phyloP scores from a whole-genome alignment of 495 filamentous ascomycete genomes.

The Friedmanniomyces simplex region DNA sequence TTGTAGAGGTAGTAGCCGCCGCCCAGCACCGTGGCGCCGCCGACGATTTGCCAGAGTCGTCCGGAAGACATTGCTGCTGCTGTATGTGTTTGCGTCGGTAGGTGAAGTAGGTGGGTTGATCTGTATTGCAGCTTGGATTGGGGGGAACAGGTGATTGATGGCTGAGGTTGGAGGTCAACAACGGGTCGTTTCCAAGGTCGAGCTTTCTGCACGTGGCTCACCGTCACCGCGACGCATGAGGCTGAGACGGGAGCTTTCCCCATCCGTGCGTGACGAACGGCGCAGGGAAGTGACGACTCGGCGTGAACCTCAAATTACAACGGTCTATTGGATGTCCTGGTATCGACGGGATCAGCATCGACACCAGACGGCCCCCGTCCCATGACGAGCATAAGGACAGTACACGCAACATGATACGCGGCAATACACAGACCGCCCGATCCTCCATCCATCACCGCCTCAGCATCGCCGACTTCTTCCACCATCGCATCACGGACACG shows the following conservation, averaged over 20 bases:
- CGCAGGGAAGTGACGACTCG: neutral
- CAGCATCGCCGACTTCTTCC: neutral
- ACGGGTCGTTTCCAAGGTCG: no score
- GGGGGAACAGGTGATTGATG: neutral
- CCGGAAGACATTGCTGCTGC: slow-evolving; percentile 20
- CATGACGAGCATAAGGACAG: neutral
- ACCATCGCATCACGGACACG: neutral
- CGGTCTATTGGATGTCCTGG: no score
- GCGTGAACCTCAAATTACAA: no score
- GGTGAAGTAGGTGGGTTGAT: neutral
- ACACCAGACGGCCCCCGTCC: neutral
- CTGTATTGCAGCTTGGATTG: neutral
- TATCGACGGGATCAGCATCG: no score
- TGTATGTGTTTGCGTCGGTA: neutral
- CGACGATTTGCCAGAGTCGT: slow-evolving; percentile 26
- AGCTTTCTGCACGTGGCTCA: no score
- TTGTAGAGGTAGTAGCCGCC: slow-evolving; percentile 86
- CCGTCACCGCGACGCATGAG: neutral
- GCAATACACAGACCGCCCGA: neutral
- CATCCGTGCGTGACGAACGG: neutral
- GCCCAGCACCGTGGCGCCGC: slow-evolving; percentile 52
- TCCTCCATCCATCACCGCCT: neutral
- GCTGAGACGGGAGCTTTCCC: neutral
- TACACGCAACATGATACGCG: neutral
- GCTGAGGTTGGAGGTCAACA: neutral